Evolutionary conservation across 345 rosid species (phyloP).

Genomic region (Ceriops decandra): DNA sequence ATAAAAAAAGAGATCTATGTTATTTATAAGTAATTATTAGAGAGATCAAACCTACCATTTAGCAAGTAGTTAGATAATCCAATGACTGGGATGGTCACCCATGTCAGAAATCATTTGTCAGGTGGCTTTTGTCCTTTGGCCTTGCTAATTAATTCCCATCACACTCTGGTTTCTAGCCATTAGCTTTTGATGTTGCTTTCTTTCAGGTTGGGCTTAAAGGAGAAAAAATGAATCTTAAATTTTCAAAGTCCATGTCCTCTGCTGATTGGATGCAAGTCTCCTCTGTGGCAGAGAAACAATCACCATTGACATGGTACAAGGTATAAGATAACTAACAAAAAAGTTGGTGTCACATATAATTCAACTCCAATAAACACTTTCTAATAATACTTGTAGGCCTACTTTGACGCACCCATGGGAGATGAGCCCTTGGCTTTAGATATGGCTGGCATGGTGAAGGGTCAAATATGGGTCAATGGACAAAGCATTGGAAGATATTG

Average conservation of each 20-base stretch:
- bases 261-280: conserved; percentile 11
- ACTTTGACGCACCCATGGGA: conserved; percentile 23
- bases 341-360: too few species aligned
- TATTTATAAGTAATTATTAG: not conserved
- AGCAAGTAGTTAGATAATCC: too few species aligned
- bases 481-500: conserved; percentile 29
- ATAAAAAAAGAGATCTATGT: not conserved
- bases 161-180: not conserved
- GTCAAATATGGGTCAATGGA: conserved; percentile 25
- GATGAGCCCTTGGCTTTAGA: conserved; percentile 24
- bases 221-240: conserved; percentile 17
- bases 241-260: conserved; percentile 5
- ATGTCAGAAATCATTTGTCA: too few species aligned
- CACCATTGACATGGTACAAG: conserved; percentile 25
- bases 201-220: conserved; percentile 25
- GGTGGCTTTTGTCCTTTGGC: too few species aligned
- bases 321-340: not conserved
- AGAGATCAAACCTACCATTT: too few species aligned
- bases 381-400: conserved; percentile 4
- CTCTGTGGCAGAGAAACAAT: not conserved
- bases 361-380: too few species aligned
- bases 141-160: not conserved
- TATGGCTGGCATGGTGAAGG: conserved; percentile 25
- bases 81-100: too few species aligned
- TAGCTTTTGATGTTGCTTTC: not conserved